Conservation (phyloP, 2,329 filamentous ascomycete species). For the Paecilomyces sp. region DNA sequence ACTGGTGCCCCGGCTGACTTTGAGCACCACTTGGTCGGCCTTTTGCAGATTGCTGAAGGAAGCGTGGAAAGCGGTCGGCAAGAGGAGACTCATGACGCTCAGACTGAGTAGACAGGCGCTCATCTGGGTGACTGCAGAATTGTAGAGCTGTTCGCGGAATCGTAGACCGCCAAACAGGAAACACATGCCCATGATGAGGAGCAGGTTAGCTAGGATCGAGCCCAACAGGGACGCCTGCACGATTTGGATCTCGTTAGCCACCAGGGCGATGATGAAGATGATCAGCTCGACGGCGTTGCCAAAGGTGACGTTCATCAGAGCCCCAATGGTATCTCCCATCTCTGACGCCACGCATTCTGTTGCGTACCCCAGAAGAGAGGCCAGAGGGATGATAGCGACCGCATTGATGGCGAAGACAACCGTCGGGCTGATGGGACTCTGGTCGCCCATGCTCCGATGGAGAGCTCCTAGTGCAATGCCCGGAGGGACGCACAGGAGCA, state of each 20-base stretch:
- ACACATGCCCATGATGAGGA: constrained; percentile 81
- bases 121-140: constrained; percentile 87
- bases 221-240: constrained; percentile 81
- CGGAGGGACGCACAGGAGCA: constrained; percentile 23
- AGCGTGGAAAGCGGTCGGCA: constrained; percentile 85
- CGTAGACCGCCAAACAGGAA: constrained; percentile 76
- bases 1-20: constrained; percentile 79
- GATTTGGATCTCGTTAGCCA: constrained; percentile 73
- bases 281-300: constrained; percentile 69
- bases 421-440: constrained; percentile 42
- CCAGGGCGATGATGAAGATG: constrained; percentile 68
- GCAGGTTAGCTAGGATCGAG: constrained; percentile 75
- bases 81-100: constrained; percentile 75
- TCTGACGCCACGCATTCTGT: constrained; percentile 66
- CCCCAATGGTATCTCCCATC: constrained; percentile 63
- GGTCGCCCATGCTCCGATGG: constrained; percentile 10
- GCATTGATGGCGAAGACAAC: constrained; percentile 64
- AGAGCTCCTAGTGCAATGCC: constrained; percentile 22
- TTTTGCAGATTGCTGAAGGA: constrained; percentile 58
- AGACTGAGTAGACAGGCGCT: constrained; percentile 80
- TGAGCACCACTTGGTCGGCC: constrained; percentile 63
- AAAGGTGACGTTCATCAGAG: constrained; percentile 65
- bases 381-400: constrained; percentile 64
- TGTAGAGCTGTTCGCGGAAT: constrained; percentile 85
- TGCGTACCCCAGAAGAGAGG: constrained; percentile 60